Percentiles rank a stretch among this genome's conserved stretches.
Conservation (phyloP, 2,329 filamentous ascomycete genomes). For the Orbilia javanica region DNA sequence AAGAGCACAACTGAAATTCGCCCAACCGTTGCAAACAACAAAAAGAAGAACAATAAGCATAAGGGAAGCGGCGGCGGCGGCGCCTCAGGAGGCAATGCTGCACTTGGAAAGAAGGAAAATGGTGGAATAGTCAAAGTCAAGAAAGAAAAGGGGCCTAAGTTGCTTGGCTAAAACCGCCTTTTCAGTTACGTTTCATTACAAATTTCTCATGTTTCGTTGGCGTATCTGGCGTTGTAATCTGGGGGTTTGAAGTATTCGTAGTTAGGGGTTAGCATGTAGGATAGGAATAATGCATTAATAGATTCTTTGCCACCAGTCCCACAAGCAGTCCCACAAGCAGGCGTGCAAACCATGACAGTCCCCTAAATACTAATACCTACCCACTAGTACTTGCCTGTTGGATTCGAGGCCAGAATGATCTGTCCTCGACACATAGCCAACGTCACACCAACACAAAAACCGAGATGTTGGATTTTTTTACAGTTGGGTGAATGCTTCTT, state of each 20-base stretch:
- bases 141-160: constrained; percentile 57
- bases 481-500: neutral
- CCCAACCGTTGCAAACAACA: constrained; percentile 76
- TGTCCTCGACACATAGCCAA: constrained; percentile 10
- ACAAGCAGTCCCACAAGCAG: neutral
- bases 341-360: neutral
- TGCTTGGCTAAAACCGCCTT: constrained; percentile 34
- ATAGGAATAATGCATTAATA: constrained; percentile 24
- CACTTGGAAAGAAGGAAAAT: constrained; percentile 45
- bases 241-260: neutral
- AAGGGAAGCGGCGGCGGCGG: constrained; percentile 37
- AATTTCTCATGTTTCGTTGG: constrained; percentile 16
- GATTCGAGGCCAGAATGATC: neutral
- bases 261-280: constrained; percentile 9
- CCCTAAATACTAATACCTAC: too few relatives aligned
- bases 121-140: constrained; percentile 44
- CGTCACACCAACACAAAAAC: constrained; percentile 17
- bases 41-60: constrained; percentile 66
- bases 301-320: neutral
- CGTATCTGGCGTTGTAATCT: constrained; percentile 46
- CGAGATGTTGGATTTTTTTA: constrained; percentile 13
- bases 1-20: constrained; percentile 94
- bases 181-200: neutral
- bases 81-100: constrained; percentile 15
- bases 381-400: neutral